Evolutionary conservation across 1,139 yeast species (phyloP).

Genomic region (Yamadazyma pseudoaaseri): DNA sequence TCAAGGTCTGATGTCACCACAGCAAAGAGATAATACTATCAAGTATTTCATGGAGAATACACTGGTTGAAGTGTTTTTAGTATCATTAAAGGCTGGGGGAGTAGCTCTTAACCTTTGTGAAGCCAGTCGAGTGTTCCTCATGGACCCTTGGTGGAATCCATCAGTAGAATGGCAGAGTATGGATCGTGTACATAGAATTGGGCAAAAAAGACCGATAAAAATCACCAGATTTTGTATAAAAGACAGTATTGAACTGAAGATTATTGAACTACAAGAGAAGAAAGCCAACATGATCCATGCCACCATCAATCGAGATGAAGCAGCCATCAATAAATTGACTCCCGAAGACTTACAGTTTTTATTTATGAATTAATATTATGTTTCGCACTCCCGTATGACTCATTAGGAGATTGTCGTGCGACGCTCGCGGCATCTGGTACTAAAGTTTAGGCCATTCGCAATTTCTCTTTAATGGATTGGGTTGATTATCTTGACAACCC

Average conservation of each 20-base stretch:
- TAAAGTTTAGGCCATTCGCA: too few relatives aligned
- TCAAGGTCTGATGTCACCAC: constrained; percentile 96
- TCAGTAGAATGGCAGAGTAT: constrained; percentile 98
- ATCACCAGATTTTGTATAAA: constrained; percentile 91
- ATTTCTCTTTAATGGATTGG: constrained; percentile 44
- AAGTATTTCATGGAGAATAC: constrained; percentile 90
- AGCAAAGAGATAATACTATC: constrained; percentile 89
- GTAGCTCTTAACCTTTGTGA: constrained; percentile 95
- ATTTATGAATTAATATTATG: constrained; percentile 58
- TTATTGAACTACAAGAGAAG: constrained; percentile 92
- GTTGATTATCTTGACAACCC: constrained; percentile 68
- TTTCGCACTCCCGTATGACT: not conserved
- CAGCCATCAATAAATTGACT: constrained; percentile 81
- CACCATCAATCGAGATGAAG: constrained; percentile 87
- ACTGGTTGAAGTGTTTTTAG: constrained; percentile 87
- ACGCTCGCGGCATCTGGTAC: not conserved
- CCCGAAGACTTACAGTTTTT: constrained; percentile 94
- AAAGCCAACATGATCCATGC: constrained; percentile 98
- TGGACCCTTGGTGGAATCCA: constrained; percentile 99
- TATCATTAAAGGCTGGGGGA: constrained; percentile 97
- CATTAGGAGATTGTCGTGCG: not conserved
- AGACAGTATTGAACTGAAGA: constrained; percentile 94
- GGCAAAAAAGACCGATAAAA: constrained; percentile 92
- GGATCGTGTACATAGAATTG: constrained; percentile 97
- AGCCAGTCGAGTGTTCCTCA: constrained; percentile 90